Evolutionary conservation across 208 protist genomes (phyloP).

Genomic region (Leishmania amazonensis): DNA sequence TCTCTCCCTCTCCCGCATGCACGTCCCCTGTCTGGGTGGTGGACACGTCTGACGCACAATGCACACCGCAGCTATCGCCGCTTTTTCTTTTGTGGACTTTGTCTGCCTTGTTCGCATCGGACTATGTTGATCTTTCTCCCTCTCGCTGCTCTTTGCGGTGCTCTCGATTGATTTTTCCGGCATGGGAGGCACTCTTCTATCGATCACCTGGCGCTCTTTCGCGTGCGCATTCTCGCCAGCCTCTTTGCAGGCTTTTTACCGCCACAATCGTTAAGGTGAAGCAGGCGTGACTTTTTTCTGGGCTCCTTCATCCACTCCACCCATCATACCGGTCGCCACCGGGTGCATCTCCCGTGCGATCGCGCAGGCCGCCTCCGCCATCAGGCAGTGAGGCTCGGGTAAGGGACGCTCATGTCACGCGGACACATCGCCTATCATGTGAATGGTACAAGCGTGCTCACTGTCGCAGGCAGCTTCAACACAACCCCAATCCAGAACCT

Average conservation of each 20-base stretch:
- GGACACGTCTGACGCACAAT: not conserved
- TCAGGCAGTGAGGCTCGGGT: not conserved
- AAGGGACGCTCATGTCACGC: too few relatives aligned
- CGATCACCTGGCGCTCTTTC: not conserved
- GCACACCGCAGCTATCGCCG: not conserved
- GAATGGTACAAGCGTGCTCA: not conserved
- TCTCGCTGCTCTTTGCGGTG: not conserved
- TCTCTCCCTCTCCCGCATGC: not conserved
- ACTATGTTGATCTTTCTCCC: not conserved
- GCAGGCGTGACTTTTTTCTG: too few relatives aligned
- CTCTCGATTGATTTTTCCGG: not conserved
- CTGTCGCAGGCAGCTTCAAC: too few relatives aligned
- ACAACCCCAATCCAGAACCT: not conserved
- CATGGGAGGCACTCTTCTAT: not conserved
- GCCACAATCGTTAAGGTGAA: not conserved
- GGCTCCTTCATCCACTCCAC: not conserved
- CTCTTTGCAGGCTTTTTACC: not conserved
- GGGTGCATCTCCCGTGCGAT: too few relatives aligned
- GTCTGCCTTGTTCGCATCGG: not conserved
- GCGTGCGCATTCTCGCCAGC: not conserved
- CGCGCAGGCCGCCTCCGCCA: not conserved
- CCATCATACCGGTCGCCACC: not conserved
- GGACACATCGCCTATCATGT: not conserved
- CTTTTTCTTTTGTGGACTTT: not conserved
- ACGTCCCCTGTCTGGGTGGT: not conserved